Conservation (phyloP, 108 stramenopile genomes). For the Cyclotella baltica region DNA sequence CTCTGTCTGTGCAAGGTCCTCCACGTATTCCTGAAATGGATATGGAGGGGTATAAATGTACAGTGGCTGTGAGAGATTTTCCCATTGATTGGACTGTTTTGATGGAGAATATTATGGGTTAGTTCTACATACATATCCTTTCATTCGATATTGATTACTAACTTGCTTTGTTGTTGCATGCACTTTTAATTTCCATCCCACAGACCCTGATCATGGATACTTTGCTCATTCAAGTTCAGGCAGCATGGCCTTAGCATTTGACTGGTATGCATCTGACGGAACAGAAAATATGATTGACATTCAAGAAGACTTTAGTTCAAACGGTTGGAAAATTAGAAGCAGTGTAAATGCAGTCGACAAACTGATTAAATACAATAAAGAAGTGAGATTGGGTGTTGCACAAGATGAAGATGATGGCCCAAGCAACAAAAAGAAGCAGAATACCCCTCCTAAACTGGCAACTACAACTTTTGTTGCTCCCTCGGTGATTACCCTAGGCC, state of each 20-base stretch:
- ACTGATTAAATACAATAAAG: conserved; percentile 43
- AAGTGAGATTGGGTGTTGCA: conserved; percentile 21
- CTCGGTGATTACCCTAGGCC: conserved; percentile 42
- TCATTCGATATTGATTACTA: neutral
- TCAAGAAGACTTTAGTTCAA: conserved; percentile 40
- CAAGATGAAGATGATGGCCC: neutral
- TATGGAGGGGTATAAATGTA: conserved; percentile 39
- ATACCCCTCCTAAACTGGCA: conserved; percentile 39
- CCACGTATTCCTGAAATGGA: conserved; percentile 70
- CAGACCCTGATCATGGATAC: conserved; percentile 72
- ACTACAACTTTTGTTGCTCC: conserved; percentile 59
- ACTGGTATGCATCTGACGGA: conserved; percentile 64
- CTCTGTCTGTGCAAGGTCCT: conserved; percentile 57
- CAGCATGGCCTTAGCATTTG: conserved; percentile 50
- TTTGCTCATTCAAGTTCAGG: conserved; percentile 65
- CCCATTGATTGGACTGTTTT: conserved; percentile 77
- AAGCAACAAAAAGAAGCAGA: conserved; percentile 12
- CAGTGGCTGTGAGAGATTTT: conserved; percentile 61
- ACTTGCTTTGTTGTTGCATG: neutral
- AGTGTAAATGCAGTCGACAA: conserved; percentile 60
- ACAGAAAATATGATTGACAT: conserved; percentile 44
- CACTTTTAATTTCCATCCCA: neutral
- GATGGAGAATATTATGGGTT: conserved; percentile 68
- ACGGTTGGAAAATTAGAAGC: conserved; percentile 53
- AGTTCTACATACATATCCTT: neutral